A percentile compares a stretch with the other conserved stretches of the same genome.
These are phyloP conservation scores for Pseudozyma hubeiensis DNA, from an alignment of 1,284 basidiomycete genomes.

Conservation along the genomic window DNA sequence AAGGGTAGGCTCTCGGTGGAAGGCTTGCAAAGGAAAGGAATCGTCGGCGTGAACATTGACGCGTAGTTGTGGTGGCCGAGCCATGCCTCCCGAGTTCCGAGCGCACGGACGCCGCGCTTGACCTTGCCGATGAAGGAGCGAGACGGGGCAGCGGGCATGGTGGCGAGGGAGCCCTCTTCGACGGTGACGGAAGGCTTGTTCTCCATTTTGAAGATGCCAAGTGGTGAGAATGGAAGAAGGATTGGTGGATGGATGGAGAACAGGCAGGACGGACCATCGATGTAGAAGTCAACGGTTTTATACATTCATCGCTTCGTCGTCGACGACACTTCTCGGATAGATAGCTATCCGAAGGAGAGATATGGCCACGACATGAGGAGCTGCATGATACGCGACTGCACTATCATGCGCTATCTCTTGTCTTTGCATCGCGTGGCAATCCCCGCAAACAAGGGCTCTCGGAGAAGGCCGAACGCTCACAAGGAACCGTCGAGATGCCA, in stretches of 20 bases:
- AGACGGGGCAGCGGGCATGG: constrained; percentile 14
- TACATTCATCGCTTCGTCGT: neutral
- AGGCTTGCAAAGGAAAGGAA: constrained; percentile 25
- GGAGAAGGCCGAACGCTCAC: constrained; percentile 8
- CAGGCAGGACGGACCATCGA: neutral
- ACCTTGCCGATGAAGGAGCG: constrained; percentile 20
- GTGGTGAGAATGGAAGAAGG: neutral
- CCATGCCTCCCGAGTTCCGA: constrained; percentile 33
- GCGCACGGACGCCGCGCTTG: constrained; percentile 15
- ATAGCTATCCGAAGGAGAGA: neutral
- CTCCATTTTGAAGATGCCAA: constrained; percentile 7
- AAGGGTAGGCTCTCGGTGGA: constrained; percentile 19
- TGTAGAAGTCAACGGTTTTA: neutral
- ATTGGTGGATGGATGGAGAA: neutral
- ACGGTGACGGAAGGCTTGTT: constrained; percentile 18
- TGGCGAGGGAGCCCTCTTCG: constrained; percentile 27
- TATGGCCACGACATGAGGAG: too few species aligned
- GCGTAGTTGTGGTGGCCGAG: constrained; percentile 37
- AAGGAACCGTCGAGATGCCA: too few species aligned
- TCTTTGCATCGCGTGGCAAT: constrained; percentile 3
- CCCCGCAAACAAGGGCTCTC: constrained; percentile 1
- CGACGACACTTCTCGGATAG: neutral
- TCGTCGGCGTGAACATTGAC: constrained; percentile 28
- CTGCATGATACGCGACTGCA: too few species aligned
- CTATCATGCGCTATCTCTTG: neutral